Evolutionary conservation across 805 yeast species (phyloP), one percentile per base, ranked within the genome.

Genomic region (Spathaspora passalidarum): DNA sequence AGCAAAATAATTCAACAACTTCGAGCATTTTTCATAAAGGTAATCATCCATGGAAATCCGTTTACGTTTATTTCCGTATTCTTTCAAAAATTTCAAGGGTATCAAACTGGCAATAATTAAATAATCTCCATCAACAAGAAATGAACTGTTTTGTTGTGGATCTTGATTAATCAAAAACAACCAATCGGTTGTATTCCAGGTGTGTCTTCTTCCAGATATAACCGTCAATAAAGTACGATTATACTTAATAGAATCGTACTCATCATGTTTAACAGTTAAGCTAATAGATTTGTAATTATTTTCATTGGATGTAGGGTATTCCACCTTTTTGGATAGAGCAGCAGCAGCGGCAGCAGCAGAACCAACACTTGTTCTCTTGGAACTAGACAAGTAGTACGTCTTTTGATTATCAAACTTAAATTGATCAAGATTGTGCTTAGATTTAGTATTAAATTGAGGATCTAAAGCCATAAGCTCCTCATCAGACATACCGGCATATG

Each of bases 401-500:
- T 57, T 60, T 49, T 67, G 69, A 46, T 63, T 59, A 53, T 74
- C 77, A 52, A 77, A 77, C 47, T 69, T 69, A 60, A 74, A 77
- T 42, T 64, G 60, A 43, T 69, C 71, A 44, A 77, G 57, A 49
- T 76, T 67, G 20, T 68, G 57, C 1, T 65, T 59, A 18, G 72
- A 63, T 45, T 68, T 64, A 3, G 72, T 59, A 6, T 56, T 55
- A 56, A 68, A 79, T 52, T 79, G 83, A 1, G 78, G 73, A 57
- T 79, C 84, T 49, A 79, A 61, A 10, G 77, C 79, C 61, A 78
- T 57, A 47, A 79, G 63, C 57, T 79, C 83, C 46, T 76, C 80
- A 56, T 75, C 69, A 13, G 81, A 68, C 81, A 79, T 73, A 13
- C 68, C 79, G 26, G 74, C 67, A 51, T 75, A 73, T 39, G 78